phyloP scores from a whole-genome alignment of 495 filamentous ascomycete genomes.

The Hyphodiscus hymeniophilus region DNA sequence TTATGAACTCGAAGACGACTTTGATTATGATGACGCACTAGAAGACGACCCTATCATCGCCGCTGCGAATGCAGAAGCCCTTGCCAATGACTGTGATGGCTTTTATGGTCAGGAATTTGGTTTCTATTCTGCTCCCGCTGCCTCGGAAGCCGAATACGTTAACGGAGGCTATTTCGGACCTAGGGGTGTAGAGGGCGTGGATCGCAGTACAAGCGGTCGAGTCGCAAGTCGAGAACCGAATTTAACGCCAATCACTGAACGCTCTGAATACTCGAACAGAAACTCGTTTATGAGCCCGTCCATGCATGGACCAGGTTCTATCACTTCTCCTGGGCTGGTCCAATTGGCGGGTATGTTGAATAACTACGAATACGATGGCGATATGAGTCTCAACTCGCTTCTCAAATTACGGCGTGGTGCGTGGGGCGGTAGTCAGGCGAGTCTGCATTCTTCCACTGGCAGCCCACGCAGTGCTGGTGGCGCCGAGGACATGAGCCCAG shows the following conservation, averaged over 20 bases:
- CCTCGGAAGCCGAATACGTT: constrained; percentile 41
- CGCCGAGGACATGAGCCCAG: constrained; percentile 3
- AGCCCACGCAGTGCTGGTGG: constrained; percentile 12
- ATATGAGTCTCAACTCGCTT: constrained; percentile 63
- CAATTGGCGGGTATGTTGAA: constrained; percentile 62
- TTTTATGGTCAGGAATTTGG: constrained; percentile 97
- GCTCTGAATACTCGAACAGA: constrained; percentile 90
- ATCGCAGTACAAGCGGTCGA: constrained; percentile 58
- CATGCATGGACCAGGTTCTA: constrained; percentile 37
- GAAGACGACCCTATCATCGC: constrained; percentile 89
- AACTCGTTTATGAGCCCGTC: constrained; percentile 76
- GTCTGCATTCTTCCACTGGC: constrained; percentile 3
- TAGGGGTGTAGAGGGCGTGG: constrained; percentile 51
- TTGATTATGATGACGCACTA: constrained; percentile 52
- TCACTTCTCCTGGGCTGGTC: constrained; percentile 54
- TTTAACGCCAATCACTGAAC: constrained; percentile 91
- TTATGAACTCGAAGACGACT: constrained; percentile 33
- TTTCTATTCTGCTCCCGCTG: constrained; percentile 73
- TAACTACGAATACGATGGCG: constrained; percentile 42
- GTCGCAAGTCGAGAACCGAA: constrained; percentile 76
- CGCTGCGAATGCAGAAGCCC: constrained; percentile 85
- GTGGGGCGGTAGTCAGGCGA: constrained; percentile 75
- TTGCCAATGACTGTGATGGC: constrained; percentile 85
- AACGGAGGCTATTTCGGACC: constrained; percentile 91
- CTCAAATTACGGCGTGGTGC: constrained; percentile 65